phyloP scores from a whole-genome alignment of 1,284 basidiomycete genomes.

The Rhodotorula sp. region DNA sequence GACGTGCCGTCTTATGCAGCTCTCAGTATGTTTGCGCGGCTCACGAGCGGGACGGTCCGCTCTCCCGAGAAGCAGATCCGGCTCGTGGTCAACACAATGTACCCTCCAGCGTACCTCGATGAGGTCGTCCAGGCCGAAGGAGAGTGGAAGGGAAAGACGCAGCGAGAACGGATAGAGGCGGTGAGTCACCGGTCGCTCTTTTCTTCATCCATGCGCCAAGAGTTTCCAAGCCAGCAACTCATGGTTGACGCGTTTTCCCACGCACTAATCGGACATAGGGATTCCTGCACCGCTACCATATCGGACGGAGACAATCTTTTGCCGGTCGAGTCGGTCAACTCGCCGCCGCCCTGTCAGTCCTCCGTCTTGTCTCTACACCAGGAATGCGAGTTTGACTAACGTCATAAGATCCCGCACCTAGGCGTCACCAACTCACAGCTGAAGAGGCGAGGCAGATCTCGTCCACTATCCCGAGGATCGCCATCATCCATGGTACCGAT shows the following conservation, averaged over 20 bases:
- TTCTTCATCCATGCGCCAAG: background rate
- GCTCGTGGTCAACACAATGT: constrained; percentile 63
- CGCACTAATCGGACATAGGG: constrained; percentile 47
- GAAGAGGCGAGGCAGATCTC: constrained; percentile 61
- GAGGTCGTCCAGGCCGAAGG: constrained; percentile 22
- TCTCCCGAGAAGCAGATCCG: constrained; percentile 12
- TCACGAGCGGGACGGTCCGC: constrained; percentile 19
- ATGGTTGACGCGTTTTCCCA: background rate
- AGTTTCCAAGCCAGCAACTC: too few relatives aligned
- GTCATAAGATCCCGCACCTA: background rate
- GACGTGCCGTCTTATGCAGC: constrained; percentile 13
- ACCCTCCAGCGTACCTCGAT: constrained; percentile 60
- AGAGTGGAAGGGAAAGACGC: constrained; percentile 19
- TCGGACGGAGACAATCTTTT: constrained; percentile 62
- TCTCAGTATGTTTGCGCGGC: constrained; percentile 29
- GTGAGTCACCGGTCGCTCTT: background rate
- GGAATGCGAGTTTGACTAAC: background rate
- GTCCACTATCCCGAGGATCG: constrained; percentile 59
- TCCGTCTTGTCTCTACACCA: background rate
- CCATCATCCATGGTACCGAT: constrained; percentile 70
- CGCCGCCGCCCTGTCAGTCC: constrained; percentile 57
- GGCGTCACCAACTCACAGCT: constrained; percentile 61
- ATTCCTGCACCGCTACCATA: constrained; percentile 58
- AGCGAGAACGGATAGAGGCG: constrained; percentile 12
- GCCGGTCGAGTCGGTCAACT: constrained; percentile 71